Evolutionary conservation across 768 basidiomycete species (phyloP), one percentile per base, ranked within the genome.

Genomic region (Trametes coccinea): DNA sequence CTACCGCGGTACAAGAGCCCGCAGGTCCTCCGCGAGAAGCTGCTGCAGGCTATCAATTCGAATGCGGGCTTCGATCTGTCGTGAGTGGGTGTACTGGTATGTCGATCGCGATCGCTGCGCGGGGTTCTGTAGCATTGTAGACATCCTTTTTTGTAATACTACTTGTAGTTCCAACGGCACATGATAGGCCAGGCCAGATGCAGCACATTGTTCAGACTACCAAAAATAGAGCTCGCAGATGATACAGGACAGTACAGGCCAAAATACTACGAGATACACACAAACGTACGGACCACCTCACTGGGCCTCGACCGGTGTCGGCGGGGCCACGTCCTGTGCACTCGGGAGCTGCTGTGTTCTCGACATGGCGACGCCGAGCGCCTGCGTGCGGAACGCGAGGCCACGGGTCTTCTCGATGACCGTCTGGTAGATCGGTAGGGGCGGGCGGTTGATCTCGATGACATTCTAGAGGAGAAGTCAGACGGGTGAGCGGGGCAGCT

Each of bases 361-460:
- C 54, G 77, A 69, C 78, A 89, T 86, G 10, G 94, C 92, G 14
- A 90, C 89, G 1, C 93, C 91, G 53, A 97, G 75, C 1, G 92
- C 94, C 71, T 95, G 93, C 0, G 94, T 94, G 57, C 95, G 87
- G 75, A 97, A 85, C 0, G 93, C 87, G 60, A 98, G 79, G 45
- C 95, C 94, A 47, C 93, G 87, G 1, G 95, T 97, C 74, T 95
- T 96, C 74, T 98, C 95, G 67, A 97, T 97, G 67, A 98, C 88
- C 4, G 90, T 84, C 71, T 96, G 95, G 75, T 96, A 96, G 17
- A 95, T 87, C 1, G 95, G 93, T 45, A 89, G 82, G 44, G 93
- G 85, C 6, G 93, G 90, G 14, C 95, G 87, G 73, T 92, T 87
- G 74, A 98, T 98, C 75, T 95, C 90, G 69, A 98, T 96, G 67